Evolutionary conservation across 106 monocot species (phyloP).

Genomic region (Alisma plantagoaquatica): DNA sequence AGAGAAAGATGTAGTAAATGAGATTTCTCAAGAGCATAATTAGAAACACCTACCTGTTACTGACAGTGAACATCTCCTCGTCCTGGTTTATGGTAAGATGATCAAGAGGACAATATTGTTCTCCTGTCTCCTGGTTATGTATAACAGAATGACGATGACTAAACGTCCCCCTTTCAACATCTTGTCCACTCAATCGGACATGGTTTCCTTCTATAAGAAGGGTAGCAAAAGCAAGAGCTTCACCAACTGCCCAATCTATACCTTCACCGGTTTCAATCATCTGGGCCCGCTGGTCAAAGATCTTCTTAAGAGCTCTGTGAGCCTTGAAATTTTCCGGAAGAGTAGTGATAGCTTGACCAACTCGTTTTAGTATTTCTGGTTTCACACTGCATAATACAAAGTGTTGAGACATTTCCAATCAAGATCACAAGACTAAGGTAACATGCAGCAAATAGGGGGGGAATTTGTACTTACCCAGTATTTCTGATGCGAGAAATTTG

Average conservation of each 20-base stretch:
- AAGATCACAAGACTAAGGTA: not conserved
- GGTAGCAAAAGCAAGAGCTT: conserved; percentile 81
- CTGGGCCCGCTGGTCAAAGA: conserved; percentile 53
- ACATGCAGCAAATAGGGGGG: not conserved
- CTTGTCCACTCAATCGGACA: conserved; percentile 76
- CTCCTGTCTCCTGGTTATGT: conserved; percentile 68
- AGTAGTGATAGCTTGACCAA: conserved; percentile 66
- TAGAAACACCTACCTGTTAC: conserved; percentile 46
- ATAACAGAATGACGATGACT: conserved; percentile 73
- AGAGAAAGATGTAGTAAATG: too few species aligned
- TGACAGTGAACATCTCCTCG: conserved; percentile 78
- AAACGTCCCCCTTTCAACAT: conserved; percentile 89
- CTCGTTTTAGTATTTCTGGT: conserved; percentile 65
- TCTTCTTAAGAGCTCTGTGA: conserved; percentile 62
- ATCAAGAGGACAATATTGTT: conserved; percentile 61
- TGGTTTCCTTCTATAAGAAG: conserved; percentile 71
- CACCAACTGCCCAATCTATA: conserved; percentile 72
- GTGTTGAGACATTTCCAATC: not conserved
- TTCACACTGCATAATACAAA: conserved; percentile 42
- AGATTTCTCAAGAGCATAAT: not conserved
- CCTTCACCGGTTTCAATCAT: conserved; percentile 81
- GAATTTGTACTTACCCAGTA: conserved; percentile 41
- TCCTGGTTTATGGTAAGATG: conserved; percentile 60
- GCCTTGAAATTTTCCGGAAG: conserved; percentile 71
- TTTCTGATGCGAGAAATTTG: conserved; percentile 73